Evolutionary conservation across 805 yeast species (phyloP), one percentile per base, ranked within the genome.

Genomic region (Monosporozyma unispora): DNA sequence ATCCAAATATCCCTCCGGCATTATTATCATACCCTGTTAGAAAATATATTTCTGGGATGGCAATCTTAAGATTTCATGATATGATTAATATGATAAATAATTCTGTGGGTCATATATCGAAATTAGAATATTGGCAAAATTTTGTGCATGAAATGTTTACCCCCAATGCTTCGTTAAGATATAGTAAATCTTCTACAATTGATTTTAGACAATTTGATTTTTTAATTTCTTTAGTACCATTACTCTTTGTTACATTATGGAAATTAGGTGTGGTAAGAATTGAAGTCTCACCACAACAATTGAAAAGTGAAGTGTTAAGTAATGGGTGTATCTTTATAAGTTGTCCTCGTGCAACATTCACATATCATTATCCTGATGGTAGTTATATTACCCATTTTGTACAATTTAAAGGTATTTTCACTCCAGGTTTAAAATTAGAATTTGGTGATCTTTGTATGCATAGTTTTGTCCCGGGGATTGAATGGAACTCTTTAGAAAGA

Each of bases 281-380:
- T 2, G 80, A 81, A 4, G 77, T 80, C 5, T 67, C 70, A 2
- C 66, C 75, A 2, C 72, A 73, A 22, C 67, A 73, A 52, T 52
- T 78, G 27, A 70, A 77, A 33, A 80, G 83, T 5, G 77, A 76
- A 50, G 75, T 76, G 1, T 60, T 80, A 45, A 73, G 79, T 3
- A 73, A 77, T 52, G 81, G 81, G 0, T 71, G 76, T 4, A 75
- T 80, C 0, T 72, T 75, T 48, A 62, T 82, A 31, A 82, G 79
- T 39, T 75, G 81, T 45, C 71, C 79, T 11, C 68, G 78, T 42
- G 70, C 76, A 33, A 67, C 76, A 1, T 64, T 76, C 44, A 69
- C 76, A 16, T 76, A 74, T 54, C 72, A 76, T 63, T 85, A 80
- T 60, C 64, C 69, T 2, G 95, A 87, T 64, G 95, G 93, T 0